Evolutionary conservation across 2,329 filamentous ascomycete species (phyloP), one percentile per base, ranked within the genome.

Genomic region (Boeremia lycopersici): DNA sequence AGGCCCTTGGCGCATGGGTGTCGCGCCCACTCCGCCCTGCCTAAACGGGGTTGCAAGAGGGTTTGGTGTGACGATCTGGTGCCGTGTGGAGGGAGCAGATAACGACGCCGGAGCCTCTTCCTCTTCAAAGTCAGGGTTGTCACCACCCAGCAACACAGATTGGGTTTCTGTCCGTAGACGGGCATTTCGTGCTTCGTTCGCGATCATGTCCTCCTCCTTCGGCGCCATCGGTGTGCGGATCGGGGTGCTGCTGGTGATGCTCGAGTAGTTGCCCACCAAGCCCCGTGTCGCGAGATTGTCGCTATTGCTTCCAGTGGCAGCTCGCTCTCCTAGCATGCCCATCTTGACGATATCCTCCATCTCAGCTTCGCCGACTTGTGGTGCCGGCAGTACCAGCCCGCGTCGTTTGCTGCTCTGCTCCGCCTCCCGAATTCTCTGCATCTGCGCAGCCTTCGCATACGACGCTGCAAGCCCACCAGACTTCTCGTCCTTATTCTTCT

Each of bases 271-370:
- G 62, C 91, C 91, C 53, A 98, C 84, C 40, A 99, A 81, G 4
- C 93, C 92, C 62, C 89, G 86, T 0, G 93, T 96, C 47, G 90
- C 86, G 70, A 91, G 86, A 61, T 93, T 96, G 56, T 96, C 91
- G 72, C 90, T 89, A 48, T 87, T 86, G 39, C 85, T 85, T 4
- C 90, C 91, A 72, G 90, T 81, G 67, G 87, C 92, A 38, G 95
- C 95, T 46, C 89, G 87, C 70, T 97, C 92, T 33, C 93, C 95
- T 56, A 92, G 86, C 84, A 96, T 90, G 39, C 95, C 93, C 92
- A 98, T 96, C 80, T 99, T 99, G 61, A 99, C 91, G 69, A 99
- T 98, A 63, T 97, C 93, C 71, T 99, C 95, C 55, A 99, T 81
- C 76, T 99, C 95, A 38, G 86, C 84, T 69, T 99, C 95, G 74